A percentile compares a stretch with the other conserved stretches of the same genome.
Conservation (phyloP, 106 monocot genomes). For the Amphibolis antarctica region DNA sequence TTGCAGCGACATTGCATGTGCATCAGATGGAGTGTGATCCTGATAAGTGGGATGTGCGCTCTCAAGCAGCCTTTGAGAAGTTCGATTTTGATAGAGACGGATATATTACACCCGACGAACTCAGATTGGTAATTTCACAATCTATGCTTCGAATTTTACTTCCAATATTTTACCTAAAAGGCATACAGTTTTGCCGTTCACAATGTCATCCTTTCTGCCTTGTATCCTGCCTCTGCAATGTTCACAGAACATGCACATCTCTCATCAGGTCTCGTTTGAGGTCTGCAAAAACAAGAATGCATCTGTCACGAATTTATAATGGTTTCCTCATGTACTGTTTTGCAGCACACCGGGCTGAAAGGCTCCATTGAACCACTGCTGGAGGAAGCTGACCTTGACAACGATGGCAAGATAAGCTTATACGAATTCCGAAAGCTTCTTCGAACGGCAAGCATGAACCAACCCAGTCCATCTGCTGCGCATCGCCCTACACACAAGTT, state of each 20-base stretch:
- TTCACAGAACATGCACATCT: no score
- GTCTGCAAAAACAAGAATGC: neutral
- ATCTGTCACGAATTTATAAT: neutral
- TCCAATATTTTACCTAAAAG: no score
- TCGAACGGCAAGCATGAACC: conserved; percentile 56
- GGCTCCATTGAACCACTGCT: conserved; percentile 72
- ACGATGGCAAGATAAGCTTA: conserved; percentile 92
- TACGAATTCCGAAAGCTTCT: conserved; percentile 75
- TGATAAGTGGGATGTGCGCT: conserved; percentile 55
- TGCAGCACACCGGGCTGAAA: conserved; percentile 73
- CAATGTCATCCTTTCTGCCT: no score
- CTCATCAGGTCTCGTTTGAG: no score
- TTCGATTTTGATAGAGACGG: conserved; percentile 89
- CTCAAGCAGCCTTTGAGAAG: conserved; percentile 74
- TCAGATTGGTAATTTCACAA: conserved; percentile 47
- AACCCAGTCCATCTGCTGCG: conserved; percentile 1
- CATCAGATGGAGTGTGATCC: conserved; percentile 75
- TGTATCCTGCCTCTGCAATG: no score
- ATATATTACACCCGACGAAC: conserved; percentile 86
- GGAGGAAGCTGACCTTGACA: conserved; percentile 88
- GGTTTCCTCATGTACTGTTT: neutral
- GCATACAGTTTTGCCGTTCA: no score
- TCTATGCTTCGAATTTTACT: neutral
- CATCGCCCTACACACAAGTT: neutral
- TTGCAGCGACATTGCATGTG: conserved; percentile 77